Evolutionary conservation across 2,329 filamentous ascomycete species (phyloP), one percentile per base, ranked within the genome.

Genomic region (Purpureocillium takamizusanense): DNA sequence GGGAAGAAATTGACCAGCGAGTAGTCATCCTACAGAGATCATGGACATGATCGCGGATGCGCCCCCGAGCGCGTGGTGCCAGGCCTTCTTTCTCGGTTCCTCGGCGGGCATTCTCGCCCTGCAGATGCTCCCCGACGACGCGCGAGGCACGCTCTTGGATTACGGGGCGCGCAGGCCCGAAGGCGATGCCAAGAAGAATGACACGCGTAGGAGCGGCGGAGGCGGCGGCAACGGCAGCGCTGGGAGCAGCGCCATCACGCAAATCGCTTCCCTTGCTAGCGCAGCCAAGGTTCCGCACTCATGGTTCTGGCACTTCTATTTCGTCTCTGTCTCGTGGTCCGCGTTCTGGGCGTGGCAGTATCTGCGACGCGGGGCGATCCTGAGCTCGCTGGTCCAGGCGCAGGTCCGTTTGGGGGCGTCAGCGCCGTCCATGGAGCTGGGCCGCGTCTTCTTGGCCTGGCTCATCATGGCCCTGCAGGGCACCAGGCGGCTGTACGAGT

Each of bases 241-340:
- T n/a, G n/a, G n/a, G n/a, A 15, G 27, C 18, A 11, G 25, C 9
- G n/a, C 14, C n/a, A 13, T 7, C 9, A 31, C 27, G 5, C 3
- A 35, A 11, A 16, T 40, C 8, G 49, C 51, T 37, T 49, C 49
- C 37, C 31, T 65, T 25, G 48, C 53, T 16, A 43, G 52, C 31
- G 46, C 46, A 36, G 62, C 63, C 47, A 75, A 76, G 54, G 82
- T 95, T 28, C 88, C 90, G 16, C 92, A 97, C 62, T 74, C 74
- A 44, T 97, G 86, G 80, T 97, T 97, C 60, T 74, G 72, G 32
- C 84, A 92, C 50, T 97, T 95, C 63, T 97, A 98, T 58, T 54
- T 84, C 38, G 57, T 79, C 28, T 90, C 86, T 4, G 63, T 88
- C 4, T 54, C 66, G 2, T 79, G 76, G 42, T 89, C 86, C 1